These are phyloP conservation scores for Aspergillus quadricinctus DNA, from an alignment of 2,329 filamentous ascomycete species.

Conservation along the genomic window DNA sequence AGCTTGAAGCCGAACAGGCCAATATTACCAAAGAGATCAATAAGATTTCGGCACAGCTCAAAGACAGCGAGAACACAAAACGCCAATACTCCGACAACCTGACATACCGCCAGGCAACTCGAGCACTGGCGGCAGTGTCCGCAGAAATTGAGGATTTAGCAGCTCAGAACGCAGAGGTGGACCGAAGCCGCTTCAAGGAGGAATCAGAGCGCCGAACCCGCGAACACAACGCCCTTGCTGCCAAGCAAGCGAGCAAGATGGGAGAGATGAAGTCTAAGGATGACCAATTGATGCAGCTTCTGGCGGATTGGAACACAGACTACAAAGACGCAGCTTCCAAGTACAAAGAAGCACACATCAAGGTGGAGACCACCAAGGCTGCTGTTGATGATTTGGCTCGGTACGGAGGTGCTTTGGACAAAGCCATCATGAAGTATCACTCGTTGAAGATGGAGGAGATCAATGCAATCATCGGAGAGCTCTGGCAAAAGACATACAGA, in stretches of 20 bases:
- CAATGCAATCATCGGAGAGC: conserved; percentile 86
- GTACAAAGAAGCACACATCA: conserved; percentile 84
- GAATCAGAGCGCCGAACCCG: conserved; percentile 67
- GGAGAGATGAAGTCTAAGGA: conserved; percentile 82
- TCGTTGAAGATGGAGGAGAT: conserved; percentile 97
- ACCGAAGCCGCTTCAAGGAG: conserved; percentile 68
- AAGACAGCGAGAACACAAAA: conserved; percentile 76
- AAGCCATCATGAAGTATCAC: conserved; percentile 97
- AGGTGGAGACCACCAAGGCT: conserved; percentile 85
- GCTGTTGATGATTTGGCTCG: conserved; percentile 85
- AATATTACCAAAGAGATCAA: conserved; percentile 68
- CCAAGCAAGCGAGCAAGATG: conserved; percentile 68
- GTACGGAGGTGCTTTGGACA: conserved; percentile 80
- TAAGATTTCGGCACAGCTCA: conserved; percentile 69
- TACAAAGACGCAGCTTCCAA: conserved; percentile 77
- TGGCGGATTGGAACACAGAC: conserved; percentile 76
- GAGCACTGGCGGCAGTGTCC: conserved; percentile 63
- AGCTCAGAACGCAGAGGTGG: conserved; percentile 73
- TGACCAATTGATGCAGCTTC: conserved; percentile 66
- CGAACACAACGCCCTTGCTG: conserved; percentile 64
- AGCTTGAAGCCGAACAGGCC: conserved; percentile 63
- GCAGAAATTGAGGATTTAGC: conserved; percentile 70
- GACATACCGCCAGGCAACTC: conserved; percentile 71
- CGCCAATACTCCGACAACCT: conserved; percentile 87
- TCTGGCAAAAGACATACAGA: conserved; percentile 97